Base-by-base conservation (phyloP, 345 rosid species). In the Populus deltoides region DNA sequence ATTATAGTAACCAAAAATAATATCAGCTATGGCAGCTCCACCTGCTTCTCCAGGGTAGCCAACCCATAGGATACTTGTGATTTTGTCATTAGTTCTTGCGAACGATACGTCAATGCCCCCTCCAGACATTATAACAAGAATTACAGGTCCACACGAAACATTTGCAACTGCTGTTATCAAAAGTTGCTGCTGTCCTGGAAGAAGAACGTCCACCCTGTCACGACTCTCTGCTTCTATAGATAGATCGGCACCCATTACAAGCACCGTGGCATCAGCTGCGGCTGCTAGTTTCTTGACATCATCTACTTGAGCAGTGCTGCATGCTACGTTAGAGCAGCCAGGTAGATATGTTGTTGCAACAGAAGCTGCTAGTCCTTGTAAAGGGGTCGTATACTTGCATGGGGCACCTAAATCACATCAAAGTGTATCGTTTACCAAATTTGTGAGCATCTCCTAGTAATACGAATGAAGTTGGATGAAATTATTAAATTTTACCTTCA, bases 1-100 rank as follows among this genome's bases (percentile, higher is more conserved):
- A 86, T 93, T 93, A 45, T 86, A 85, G n/a, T 68, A 74, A 8
- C 97, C 99, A 17, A 90, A 96, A 66, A 90, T 82, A 35, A 96
- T 79, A 72, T 96, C 99, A 2, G 99, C 97, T 18, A 93, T 88
- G 53, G 98, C 97, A n/a, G 87, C 90, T 7, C 99, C 99, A 5
- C 99, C 99, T 4, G 93, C 94, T 86, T 96, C 87, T 1, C 98
- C 99, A 2, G 98, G 99, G 80, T 92, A 93, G 29, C 98, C 98
- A 71, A 91, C 97, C 98, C 99, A 96, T 36, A 96, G 71, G 25
- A 96, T 96, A 86, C 92, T 87, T 18, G 87, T 84, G 62, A 96
- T 86, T 77, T 93, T 93, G 2, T 51, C 71, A 7, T 92, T 73
- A 41, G 77, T 83, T 82, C 92, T 96, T 0, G 98, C 97, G 36